These are phyloP conservation scores for Barnettozyma salicaria DNA, from an alignment of 805 yeast species.

Conservation along the genomic window DNA sequence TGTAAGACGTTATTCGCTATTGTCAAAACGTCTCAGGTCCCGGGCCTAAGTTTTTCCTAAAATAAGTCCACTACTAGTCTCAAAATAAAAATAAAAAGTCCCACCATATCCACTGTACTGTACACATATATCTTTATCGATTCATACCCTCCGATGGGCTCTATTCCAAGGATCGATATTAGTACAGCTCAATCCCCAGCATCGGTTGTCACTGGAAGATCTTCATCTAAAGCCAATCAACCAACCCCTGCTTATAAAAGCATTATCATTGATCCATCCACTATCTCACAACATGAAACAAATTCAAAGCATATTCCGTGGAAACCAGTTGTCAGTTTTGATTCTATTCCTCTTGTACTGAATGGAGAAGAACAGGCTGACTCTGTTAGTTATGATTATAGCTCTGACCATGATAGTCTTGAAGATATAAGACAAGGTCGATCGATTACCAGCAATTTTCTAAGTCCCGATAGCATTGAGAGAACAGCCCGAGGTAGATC, in stretches of 20 bases:
- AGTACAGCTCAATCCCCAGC: too few relatives aligned
- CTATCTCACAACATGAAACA: neutral
- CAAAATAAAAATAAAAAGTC: too few relatives aligned
- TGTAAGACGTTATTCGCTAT: too few relatives aligned
- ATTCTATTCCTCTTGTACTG: slow-evolving; percentile 6
- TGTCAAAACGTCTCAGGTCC: too few relatives aligned
- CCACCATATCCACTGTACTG: too few relatives aligned
- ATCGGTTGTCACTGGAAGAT: neutral
- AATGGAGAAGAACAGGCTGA: slow-evolving; percentile 3
- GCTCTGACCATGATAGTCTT: neutral
- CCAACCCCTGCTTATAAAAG: neutral
- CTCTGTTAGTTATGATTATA: neutral
- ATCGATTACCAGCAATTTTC: neutral
- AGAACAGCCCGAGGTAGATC: slow-evolving; percentile 3
- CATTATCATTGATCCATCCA: neutral
- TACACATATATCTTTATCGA: too few relatives aligned
- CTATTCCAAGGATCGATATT: too few relatives aligned
- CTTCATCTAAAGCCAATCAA: neutral
- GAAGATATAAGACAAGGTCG: neutral
- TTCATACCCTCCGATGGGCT: too few relatives aligned
- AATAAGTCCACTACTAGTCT: too few relatives aligned
- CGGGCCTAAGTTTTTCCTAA: too few relatives aligned
- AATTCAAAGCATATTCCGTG: neutral
- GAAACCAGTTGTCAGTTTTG: slow-evolving; percentile 8
- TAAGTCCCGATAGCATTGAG: slow-evolving; percentile 2